Evolutionary conservation across 768 basidiomycete genomes (phyloP).

Genomic region (Boletus rufocinnamomeus): DNA sequence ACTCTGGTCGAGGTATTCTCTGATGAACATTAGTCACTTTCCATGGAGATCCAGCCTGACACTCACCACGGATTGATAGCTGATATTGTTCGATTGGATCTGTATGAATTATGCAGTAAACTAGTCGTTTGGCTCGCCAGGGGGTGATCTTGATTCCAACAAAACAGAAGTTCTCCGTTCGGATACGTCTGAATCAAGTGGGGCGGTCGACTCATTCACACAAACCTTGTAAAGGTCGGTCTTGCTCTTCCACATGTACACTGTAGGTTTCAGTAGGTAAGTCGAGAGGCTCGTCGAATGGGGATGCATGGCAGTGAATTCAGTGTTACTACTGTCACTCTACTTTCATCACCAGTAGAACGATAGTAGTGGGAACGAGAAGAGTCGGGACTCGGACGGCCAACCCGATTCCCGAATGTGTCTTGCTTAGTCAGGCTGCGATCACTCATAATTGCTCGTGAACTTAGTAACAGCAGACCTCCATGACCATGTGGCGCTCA

Average conservation of each 20-base stretch:
- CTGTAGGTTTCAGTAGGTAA: no score
- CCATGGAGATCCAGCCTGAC: background rate
- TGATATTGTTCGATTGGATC: background rate
- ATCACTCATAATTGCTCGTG: background rate
- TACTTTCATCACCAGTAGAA: no score
- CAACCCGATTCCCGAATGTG: background rate
- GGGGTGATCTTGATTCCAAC: no score
- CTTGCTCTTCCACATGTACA: background rate
- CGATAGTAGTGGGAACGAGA: no score
- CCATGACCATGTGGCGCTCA: constrained; percentile 20
- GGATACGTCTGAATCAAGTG: no score
- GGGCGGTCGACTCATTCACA: no score
- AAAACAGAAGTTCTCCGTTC: no score
- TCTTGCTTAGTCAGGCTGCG: background rate
- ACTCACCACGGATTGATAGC: background rate
- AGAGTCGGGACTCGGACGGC: no score
- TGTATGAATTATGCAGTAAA: no score
- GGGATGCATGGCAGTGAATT: background rate
- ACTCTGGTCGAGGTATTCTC: background rate
- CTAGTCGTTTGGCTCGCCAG: no score
- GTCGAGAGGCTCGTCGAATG: no score
- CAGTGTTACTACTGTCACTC: background rate
- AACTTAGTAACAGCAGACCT: background rate
- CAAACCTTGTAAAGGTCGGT: no score
- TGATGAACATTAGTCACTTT: background rate